Evolutionary conservation across 164 flowering plant genomes (phyloP), one percentile per base, ranked within the genome.

Genomic region (Magnolia sinica): DNA sequence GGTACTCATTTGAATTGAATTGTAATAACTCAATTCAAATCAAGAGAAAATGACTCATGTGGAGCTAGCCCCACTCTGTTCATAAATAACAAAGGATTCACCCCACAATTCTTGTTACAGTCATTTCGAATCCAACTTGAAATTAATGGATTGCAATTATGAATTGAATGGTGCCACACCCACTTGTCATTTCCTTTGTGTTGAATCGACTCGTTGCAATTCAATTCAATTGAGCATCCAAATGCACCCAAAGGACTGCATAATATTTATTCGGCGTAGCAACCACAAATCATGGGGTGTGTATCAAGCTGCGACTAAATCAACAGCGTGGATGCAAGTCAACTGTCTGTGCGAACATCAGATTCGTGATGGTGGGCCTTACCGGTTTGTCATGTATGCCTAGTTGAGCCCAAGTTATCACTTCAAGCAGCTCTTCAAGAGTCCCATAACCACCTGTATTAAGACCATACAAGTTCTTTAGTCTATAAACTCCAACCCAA

Each of bases 301-400:
- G 73, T 7, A 8, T 9, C 4, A 20, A 10, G 1, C 8, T 3
- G 2, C 1, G 3, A 45, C 22, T 13, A 50, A 11, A 3, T 6
- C 16, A 37, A 37, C 0, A 7, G 7, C 3, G 7, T 37, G 45
- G 45, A 37, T 37, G 45, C 14, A 6, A 8, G 63, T 22, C 18
- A 1, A 8, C 11, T 20, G 22, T 7, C 20, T 0, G 27, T 8
- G 31, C 19, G 8, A 29, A 68, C 71, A 68, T 4, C 19, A 27
- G 20, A 68, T 10, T 27, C 27, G 50, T 31, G 50, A 37, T 37
- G 55, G 65, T 23, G 63, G 18, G 10, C 51, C 8, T 80, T 89
- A 90, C 93, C 76, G 93, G 93, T 70, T 90, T 90, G 65, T 88
- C 88, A 59, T 90, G 93, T 74, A 90, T 90, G 71, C 93, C 93